These are phyloP conservation scores for Colletotrichum tofieldiae DNA, from an alignment of 2,329 filamentous ascomycete species.

Conservation along the genomic window DNA sequence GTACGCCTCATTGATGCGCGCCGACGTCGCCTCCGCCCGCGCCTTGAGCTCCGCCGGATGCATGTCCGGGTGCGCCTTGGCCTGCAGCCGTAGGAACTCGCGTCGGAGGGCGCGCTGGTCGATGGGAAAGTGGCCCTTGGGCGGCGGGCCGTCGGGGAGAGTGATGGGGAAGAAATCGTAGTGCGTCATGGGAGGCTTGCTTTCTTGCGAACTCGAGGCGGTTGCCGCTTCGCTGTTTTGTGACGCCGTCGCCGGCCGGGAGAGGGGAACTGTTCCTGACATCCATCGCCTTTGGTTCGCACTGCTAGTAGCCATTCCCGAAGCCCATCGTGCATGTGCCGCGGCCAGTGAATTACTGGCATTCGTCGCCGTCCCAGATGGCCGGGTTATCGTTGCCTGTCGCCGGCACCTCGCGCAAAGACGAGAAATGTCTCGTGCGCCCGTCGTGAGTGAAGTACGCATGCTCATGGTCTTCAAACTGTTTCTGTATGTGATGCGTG, in stretches of 20 bases:
- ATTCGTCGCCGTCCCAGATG: constrained; percentile 40
- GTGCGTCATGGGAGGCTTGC: constrained; percentile 67
- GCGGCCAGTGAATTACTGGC: constrained; percentile 20
- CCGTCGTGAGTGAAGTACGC: constrained; percentile 48
- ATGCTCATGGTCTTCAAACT: constrained; percentile 42
- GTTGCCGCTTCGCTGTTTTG: constrained; percentile 11
- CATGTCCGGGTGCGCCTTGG: constrained; percentile 82
- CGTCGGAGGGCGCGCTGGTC: constrained; percentile 79
- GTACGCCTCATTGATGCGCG: constrained; percentile 93
- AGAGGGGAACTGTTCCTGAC: constrained; percentile 14
- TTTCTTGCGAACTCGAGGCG: constrained; percentile 14
- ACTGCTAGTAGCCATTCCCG: not conserved
- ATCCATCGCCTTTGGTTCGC: constrained; percentile 37
- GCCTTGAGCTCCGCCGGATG: constrained; percentile 68
- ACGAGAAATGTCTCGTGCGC: constrained; percentile 50
- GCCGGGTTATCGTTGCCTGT: constrained; percentile 46
- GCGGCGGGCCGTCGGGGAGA: constrained; percentile 84
- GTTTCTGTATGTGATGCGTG: too few relatives aligned
- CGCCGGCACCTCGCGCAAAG: constrained; percentile 54
- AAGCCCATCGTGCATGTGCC: constrained; percentile 5
- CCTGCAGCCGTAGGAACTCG: constrained; percentile 91
- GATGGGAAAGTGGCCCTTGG: constrained; percentile 81
- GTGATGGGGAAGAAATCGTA: constrained; percentile 92
- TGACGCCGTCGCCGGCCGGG: constrained; percentile 24
- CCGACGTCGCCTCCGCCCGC: constrained; percentile 82